A percentile compares a stretch with the other conserved stretches of the same genome.
These are phyloP conservation scores for Myochromella boudieri DNA, from an alignment of 768 basidiomycete genomes.

Conservation along the genomic window DNA sequence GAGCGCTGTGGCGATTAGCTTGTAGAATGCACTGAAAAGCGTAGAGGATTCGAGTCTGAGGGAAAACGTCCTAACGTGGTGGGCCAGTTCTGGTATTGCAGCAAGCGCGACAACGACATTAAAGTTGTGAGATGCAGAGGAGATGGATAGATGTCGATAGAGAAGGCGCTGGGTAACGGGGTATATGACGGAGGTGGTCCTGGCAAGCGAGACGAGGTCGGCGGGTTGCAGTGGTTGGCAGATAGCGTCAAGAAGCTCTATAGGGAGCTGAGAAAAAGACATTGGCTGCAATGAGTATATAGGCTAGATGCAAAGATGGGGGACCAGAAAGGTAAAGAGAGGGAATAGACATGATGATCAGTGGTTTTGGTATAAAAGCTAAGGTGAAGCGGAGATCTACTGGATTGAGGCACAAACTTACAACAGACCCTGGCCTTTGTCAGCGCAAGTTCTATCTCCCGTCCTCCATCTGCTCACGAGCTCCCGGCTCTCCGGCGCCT, in stretches of 20 bases:
- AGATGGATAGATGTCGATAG: slow-evolving; percentile 56
- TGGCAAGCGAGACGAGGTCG: slow-evolving; percentile 53
- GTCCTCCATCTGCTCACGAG: neutral
- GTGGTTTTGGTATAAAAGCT: slow-evolving; percentile 21
- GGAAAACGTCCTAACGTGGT: slow-evolving; percentile 60
- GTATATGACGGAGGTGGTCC: slow-evolving; percentile 38
- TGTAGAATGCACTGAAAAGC: slow-evolving; percentile 48
- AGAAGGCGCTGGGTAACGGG: slow-evolving; percentile 59
- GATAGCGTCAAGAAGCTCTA: slow-evolving; percentile 62
- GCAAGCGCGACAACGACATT: slow-evolving; percentile 57
- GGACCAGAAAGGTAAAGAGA: slow-evolving; percentile 18
- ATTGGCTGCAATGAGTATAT: slow-evolving; percentile 28
- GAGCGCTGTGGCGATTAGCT: slow-evolving; percentile 51
- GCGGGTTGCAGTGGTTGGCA: slow-evolving; percentile 24
- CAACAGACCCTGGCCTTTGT: slow-evolving; percentile 14
- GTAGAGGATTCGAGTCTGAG: slow-evolving; percentile 46
- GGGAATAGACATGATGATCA: slow-evolving; percentile 24
- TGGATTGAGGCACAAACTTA: slow-evolving; percentile 22
- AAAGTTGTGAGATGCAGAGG: slow-evolving; percentile 44
- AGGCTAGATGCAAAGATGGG: slow-evolving; percentile 27
- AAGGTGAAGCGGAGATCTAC: slow-evolving; percentile 15
- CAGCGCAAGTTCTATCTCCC: slow-evolving; percentile 1
- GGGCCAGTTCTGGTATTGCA: slow-evolving; percentile 52
- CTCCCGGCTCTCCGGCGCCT: neutral
- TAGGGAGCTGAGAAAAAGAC: slow-evolving; percentile 50